Percentiles rank a stretch among this genome's conserved stretches.
Evolutionary conservation across 139 green algal genomes (phyloP).

Genomic region (Tetraselmis striata): DNA sequence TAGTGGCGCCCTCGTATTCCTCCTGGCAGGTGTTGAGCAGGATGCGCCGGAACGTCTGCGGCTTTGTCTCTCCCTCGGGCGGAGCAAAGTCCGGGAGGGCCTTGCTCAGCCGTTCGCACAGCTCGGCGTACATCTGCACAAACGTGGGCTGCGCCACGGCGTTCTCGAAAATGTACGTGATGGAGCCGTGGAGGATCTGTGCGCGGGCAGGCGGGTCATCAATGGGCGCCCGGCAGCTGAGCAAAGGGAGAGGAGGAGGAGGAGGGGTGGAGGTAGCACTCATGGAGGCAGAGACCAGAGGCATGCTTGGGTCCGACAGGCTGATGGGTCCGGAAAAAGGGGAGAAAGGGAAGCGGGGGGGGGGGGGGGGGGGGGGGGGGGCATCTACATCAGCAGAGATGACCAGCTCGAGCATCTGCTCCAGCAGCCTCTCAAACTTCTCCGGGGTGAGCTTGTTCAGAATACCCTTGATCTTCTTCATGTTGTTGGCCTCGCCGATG

Average conservation of each 20-base stretch:
- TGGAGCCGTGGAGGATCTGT: slow-evolving; percentile 62
- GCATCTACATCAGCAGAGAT: slow-evolving; percentile 40
- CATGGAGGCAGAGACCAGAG: no score
- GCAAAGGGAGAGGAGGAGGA: no score
- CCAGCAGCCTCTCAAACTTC: slow-evolving; percentile 92
- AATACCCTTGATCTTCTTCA: slow-evolving; percentile 89
- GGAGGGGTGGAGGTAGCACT: no score
- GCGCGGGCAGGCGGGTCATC: no score
- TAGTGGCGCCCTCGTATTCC: slow-evolving; percentile 84
- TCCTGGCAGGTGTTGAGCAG: slow-evolving; percentile 99
- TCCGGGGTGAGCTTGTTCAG: slow-evolving; percentile 99
- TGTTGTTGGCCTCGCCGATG: neutral
- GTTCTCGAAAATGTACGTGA: slow-evolving; percentile 94
- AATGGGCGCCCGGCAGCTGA: no score
- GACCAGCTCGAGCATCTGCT: slow-evolving; percentile 77
- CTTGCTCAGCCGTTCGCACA: slow-evolving; percentile 45
- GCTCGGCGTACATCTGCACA: slow-evolving; percentile 80
- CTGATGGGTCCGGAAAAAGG: no score
- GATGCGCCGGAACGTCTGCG: slow-evolving; percentile 81
- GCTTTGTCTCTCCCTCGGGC: slow-evolving; percentile 55
- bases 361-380: no score
- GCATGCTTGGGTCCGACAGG: no score
- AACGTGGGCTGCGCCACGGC: slow-evolving; percentile 95
- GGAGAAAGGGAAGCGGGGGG: no score
- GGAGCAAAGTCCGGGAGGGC: slow-evolving; percentile 62